phyloP scores from a whole-genome alignment of 495 filamentous ascomycete species.

The Talaromyces proteolyticus region DNA sequence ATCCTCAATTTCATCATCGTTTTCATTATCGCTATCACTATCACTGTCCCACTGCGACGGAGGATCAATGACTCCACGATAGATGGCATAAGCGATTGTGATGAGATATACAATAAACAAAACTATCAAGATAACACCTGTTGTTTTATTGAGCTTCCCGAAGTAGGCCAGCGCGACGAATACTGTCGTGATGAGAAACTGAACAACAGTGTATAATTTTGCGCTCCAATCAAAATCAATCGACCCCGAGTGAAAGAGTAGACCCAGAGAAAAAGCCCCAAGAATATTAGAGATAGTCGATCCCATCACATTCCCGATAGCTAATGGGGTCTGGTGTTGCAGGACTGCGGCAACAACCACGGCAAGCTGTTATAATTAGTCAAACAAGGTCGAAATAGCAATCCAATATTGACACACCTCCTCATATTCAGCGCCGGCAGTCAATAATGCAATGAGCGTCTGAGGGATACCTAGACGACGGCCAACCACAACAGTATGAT shows the following conservation, averaged over 20 bases:
- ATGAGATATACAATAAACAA: constrained; percentile 41
- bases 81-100: constrained; percentile 40
- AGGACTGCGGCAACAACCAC: constrained; percentile 44
- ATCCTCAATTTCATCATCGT: constrained; percentile 7
- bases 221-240: constrained; percentile 35
- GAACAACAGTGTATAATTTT: constrained; percentile 37
- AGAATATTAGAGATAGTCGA: constrained; percentile 53
- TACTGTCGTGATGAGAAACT: constrained; percentile 32
- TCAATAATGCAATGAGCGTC: constrained; percentile 45
- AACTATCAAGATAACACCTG: constrained; percentile 32
- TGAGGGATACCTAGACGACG: constrained; percentile 38
- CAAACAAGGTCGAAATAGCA: background rate
- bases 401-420: constrained; percentile 27
- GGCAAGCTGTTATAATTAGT: constrained; percentile 32
- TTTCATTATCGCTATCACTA: constrained; percentile 19
- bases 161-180: constrained; percentile 26
- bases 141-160: constrained; percentile 16
- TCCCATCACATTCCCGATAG: constrained; percentile 49
- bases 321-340: constrained; percentile 40
- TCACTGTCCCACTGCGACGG: constrained; percentile 33
- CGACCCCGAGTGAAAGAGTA: constrained; percentile 27
- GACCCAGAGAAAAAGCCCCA: constrained; percentile 48
- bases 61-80: constrained; percentile 28
- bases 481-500: constrained; percentile 45
- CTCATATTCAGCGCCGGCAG: constrained; percentile 52